A percentile compares a stretch with the other conserved stretches of the same genome.
phyloP scores from a whole-genome alignment of 2,329 filamentous ascomycete genomes.

The Epicoccum nigrum region DNA sequence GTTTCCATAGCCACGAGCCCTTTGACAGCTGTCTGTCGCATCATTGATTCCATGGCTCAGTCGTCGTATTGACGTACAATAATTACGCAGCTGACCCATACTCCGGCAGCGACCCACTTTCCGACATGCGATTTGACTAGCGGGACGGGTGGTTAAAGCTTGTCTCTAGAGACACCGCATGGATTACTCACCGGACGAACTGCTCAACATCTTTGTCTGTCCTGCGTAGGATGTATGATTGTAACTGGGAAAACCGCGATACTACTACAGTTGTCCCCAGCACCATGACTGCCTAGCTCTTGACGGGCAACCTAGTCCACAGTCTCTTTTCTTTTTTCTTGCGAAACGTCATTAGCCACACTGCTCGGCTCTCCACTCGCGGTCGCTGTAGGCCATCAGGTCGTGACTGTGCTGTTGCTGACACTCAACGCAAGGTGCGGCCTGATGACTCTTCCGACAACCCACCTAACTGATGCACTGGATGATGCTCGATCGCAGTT shows the following conservation, averaged over 20 bases:
- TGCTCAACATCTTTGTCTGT: neutral
- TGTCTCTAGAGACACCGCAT: slow-evolving; percentile 1
- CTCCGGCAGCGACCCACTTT: slow-evolving; percentile 6
- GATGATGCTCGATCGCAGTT: too few relatives aligned
- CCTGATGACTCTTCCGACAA: neutral
- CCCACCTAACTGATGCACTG: neutral
- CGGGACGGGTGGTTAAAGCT: slow-evolving; percentile 13
- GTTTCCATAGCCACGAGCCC: neutral
- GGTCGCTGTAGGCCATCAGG: neutral
- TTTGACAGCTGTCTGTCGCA: slow-evolving; percentile 5
- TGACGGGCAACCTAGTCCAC: too few relatives aligned
- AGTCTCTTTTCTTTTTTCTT: neutral
- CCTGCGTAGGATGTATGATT: neutral
- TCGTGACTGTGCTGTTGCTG: neutral
- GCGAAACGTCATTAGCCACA: neutral
- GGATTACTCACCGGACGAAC: slow-evolving; percentile 12
- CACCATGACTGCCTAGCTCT: neutral
- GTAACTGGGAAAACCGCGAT: neutral
- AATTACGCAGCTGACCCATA: slow-evolving; percentile 3
- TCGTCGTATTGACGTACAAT: slow-evolving; percentile 11
- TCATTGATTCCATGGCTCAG: slow-evolving; percentile 9
- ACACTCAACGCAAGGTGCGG: neutral
- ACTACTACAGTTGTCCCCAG: neutral
- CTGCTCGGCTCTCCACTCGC: slow-evolving; percentile 3
- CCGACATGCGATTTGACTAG: slow-evolving; percentile 1